These are phyloP conservation scores for Rhizoctonia solani DNA, from an alignment of 1,284 basidiomycete genomes.

Conservation along the genomic window DNA sequence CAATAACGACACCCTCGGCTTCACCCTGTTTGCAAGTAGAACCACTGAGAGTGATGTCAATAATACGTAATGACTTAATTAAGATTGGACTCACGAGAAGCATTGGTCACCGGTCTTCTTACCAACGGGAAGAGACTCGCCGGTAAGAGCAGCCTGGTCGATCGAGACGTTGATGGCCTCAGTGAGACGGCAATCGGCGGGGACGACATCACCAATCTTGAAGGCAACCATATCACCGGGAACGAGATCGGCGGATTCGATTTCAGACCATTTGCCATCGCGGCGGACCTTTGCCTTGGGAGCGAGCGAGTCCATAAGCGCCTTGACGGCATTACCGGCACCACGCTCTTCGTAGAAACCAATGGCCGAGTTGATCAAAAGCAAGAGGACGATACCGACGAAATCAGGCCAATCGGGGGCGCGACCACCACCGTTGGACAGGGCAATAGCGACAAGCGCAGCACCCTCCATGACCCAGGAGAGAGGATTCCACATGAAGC, in stretches of 20 bases:
- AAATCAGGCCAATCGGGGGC: constrained; percentile 98
- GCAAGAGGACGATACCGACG: constrained; percentile 90
- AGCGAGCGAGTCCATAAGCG: constrained; percentile 98
- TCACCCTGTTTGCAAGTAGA: constrained; percentile 98
- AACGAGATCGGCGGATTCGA: constrained; percentile 85
- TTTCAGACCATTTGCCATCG: constrained; percentile 79
- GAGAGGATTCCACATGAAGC: constrained; percentile 98
- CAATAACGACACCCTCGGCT: constrained; percentile 95
- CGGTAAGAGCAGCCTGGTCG: constrained; percentile 95
- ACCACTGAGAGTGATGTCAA: constrained; percentile 56
- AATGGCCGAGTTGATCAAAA: constrained; percentile 94
- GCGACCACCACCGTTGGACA: constrained; percentile 87
- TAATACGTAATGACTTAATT: constrained; percentile 32
- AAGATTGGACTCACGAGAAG: constrained; percentile 74
- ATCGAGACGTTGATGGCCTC: constrained; percentile 96
- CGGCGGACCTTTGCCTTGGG: constrained; percentile 95
- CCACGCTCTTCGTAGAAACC: constrained; percentile 98
- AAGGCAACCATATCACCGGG: constrained; percentile 94
- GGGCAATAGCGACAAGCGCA: constrained; percentile 92
- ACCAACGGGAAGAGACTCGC: constrained; percentile 88
- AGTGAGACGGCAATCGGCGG: constrained; percentile 92
- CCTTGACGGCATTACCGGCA: constrained; percentile 98
- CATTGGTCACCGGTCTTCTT: constrained; percentile 95
- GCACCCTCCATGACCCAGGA: constrained; percentile 99
- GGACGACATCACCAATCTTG: constrained; percentile 98